These are phyloP conservation scores for Monosporozyma yasuniensis DNA, from an alignment of 805 yeast species.

Conservation along the genomic window DNA sequence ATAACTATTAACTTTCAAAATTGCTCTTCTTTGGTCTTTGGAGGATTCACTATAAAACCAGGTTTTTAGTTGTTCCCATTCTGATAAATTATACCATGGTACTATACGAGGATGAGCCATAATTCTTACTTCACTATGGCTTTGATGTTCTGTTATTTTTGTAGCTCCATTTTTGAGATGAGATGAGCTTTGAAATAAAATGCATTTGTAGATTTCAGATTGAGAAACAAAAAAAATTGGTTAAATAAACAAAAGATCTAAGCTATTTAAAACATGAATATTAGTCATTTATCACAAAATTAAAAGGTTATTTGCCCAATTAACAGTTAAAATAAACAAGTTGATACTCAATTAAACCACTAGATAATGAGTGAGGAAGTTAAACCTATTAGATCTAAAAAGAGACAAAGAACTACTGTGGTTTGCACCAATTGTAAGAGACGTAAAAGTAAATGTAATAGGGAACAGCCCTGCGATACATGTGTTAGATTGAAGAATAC, in stretches of 20 bases:
- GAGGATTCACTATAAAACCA: constrained; percentile 42
- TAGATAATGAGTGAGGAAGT: background rate
- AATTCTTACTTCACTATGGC: background rate
- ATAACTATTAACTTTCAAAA: constrained; percentile 45
- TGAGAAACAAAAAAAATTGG: background rate
- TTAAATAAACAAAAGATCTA: constrained; percentile 1
- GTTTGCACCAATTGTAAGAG: constrained; percentile 29
- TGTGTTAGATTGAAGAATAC: constrained; percentile 17
- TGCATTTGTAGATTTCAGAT: background rate
- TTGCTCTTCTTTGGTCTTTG: constrained; percentile 35
- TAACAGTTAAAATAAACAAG: too few relatives aligned
- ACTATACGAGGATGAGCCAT: constrained; percentile 26
- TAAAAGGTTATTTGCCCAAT: background rate
- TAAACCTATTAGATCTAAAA: background rate
- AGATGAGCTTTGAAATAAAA: background rate
- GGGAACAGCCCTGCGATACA: constrained; percentile 20
- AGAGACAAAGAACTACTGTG: constrained; percentile 22
- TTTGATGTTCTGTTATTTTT: background rate
- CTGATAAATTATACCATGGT: constrained; percentile 34
- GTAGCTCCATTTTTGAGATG: background rate
- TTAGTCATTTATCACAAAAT: too few relatives aligned
- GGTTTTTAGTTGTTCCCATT: constrained; percentile 37
- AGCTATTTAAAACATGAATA: background rate
- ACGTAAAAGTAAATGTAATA: constrained; percentile 27
- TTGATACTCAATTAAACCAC: too few relatives aligned